Evolutionary conservation across 2,329 filamentous ascomycete species (phyloP).

Genomic region (Dothideomycetidae sp.): DNA sequence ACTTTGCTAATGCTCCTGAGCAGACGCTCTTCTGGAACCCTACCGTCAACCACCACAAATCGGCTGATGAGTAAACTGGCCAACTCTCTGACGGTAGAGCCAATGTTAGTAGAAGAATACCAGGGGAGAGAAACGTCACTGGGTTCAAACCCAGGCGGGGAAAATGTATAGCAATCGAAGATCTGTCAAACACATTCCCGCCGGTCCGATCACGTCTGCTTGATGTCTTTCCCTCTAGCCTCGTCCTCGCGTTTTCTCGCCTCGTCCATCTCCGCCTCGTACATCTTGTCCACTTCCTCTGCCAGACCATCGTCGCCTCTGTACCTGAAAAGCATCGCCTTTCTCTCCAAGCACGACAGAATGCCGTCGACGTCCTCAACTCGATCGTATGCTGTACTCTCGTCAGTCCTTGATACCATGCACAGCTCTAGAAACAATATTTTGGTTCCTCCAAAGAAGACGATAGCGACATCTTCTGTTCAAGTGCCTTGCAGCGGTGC

Average conservation of each 20-base stretch:
- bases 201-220: no score
- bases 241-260: slow-evolving; percentile 9
- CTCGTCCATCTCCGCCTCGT: slow-evolving; percentile 9
- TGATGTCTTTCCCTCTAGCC: slow-evolving; percentile 6
- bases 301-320: slow-evolving; percentile 10
- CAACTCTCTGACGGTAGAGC: not conserved
- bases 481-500: not conserved
- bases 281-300: slow-evolving; percentile 12
- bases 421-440: not conserved
- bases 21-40: slow-evolving; percentile 66
- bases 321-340: slow-evolving; percentile 33
- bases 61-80: slow-evolving; percentile 37
- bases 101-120: not conserved
- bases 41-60: slow-evolving; percentile 93
- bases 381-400: slow-evolving; percentile 41
- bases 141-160: not conserved
- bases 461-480: no score
- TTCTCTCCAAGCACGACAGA: slow-evolving; percentile 70
- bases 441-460: no score
- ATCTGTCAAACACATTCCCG: not conserved
- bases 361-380: slow-evolving; percentile 56
- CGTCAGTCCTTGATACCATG: slow-evolving; percentile 22
- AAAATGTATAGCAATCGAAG: slow-evolving; percentile 1
- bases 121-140: not conserved
- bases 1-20: slow-evolving; percentile 7